Evolutionary conservation across 2,329 filamentous ascomycete species (phyloP).

Genomic region (Ceratocystis huliohia): DNA sequence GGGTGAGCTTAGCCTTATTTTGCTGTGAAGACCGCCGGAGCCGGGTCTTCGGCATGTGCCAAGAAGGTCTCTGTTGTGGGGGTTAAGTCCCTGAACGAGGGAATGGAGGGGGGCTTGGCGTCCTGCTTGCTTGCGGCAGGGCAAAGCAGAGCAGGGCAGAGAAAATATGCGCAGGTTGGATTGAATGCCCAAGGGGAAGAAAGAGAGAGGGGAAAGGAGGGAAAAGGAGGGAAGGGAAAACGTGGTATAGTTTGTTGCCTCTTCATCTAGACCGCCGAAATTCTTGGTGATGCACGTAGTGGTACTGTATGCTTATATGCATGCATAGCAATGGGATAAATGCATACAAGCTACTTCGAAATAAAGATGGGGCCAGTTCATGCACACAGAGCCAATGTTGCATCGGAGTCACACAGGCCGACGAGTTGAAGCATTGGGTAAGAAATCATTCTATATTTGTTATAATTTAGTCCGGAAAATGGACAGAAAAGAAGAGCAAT

Average conservation of each 20-base stretch:
- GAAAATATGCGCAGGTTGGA: too few relatives aligned
- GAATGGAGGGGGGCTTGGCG: neutral
- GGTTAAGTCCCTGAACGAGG: neutral
- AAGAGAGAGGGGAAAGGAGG: neutral
- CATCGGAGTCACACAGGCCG: too few relatives aligned
- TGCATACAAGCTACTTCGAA: too few relatives aligned
- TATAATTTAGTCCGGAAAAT: too few relatives aligned
- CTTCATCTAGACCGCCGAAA: neutral
- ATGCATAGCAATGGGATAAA: neutral
- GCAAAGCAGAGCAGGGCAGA: neutral
- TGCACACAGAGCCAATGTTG: too few relatives aligned
- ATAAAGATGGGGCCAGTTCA: too few relatives aligned
- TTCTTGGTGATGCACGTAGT: neutral
- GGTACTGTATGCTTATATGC: neutral
- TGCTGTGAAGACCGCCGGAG: conserved; percentile 22
- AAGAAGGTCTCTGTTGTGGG: neutral
- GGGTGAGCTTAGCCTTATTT: neutral
- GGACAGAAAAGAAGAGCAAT: too few relatives aligned
- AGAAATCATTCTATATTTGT: too few relatives aligned
- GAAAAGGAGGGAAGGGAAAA: neutral
- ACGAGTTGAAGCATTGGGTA: too few relatives aligned
- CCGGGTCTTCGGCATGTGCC: neutral
- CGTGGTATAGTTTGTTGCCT: neutral
- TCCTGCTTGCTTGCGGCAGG: neutral
- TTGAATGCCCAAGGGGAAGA: neutral